Evolutionary conservation across 331 rosid genomes (phyloP).

Genomic region (Erythrophleum ivorense): DNA sequence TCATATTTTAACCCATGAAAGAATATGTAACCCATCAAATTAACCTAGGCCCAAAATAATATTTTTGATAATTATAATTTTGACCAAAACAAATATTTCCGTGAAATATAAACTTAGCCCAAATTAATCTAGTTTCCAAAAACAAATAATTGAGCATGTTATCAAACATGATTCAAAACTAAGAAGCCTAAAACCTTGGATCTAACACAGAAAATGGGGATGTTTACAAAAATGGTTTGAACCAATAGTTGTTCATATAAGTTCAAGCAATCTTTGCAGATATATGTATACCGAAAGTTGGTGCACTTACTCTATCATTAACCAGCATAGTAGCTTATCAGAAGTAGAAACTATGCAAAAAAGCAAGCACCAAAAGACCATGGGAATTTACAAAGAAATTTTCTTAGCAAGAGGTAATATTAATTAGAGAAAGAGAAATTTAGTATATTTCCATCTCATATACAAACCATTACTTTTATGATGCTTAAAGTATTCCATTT

Average conservation of each 20-base stretch:
- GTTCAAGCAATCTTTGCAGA: conserved; percentile 12
- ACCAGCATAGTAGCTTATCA: conserved; percentile 6
- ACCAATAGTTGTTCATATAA: conserved; percentile 12
- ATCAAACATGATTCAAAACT: too few species aligned
- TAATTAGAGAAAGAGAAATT: not conserved
- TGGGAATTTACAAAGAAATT: not conserved
- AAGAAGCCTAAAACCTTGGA: too few species aligned
- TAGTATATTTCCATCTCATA: conserved; percentile 10
- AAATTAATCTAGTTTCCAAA: too few species aligned
- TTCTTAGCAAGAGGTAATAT: not conserved
- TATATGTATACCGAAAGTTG: not conserved
- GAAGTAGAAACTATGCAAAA: not conserved
- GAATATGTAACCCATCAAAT: too few species aligned
- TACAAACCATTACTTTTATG: not conserved
- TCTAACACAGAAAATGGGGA: too few species aligned
- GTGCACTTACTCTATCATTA: not conserved
- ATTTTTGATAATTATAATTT: too few species aligned
- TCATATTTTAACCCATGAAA: too few species aligned
- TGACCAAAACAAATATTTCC: too few species aligned
- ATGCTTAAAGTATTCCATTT: conserved; percentile 7
- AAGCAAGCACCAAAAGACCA: not conserved
- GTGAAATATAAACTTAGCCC: too few species aligned
- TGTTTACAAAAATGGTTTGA: not conserved
- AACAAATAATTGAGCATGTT: too few species aligned
- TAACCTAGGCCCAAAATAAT: too few species aligned